phyloP scores from a whole-genome alignment of 2,329 filamentous ascomycete species.

The Zopfia rhizophila region DNA sequence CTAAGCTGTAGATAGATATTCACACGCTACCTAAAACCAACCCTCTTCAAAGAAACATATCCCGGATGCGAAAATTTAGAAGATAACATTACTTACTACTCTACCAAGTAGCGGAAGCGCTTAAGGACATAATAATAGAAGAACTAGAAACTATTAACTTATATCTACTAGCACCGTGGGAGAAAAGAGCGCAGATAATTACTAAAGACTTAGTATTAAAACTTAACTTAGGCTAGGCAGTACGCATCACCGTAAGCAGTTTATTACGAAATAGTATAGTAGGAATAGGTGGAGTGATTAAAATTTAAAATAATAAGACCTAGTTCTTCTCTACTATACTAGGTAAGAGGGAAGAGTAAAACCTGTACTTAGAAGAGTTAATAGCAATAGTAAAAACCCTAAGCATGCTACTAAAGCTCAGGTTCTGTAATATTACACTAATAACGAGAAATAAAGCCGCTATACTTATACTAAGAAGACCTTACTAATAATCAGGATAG shows the following conservation, averaged over 20 bases:
- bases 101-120: conserved; percentile 13
- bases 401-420: conserved; percentile 15
- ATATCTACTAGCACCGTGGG: conserved; percentile 17
- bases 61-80: conserved; percentile 19
- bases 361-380: conserved; percentile 14
- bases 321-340: conserved; percentile 18
- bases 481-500: conserved; percentile 15
- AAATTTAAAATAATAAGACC: conserved; percentile 14
- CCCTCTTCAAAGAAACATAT: conserved; percentile 17
- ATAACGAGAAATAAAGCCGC: conserved; percentile 20
- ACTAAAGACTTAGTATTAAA: conserved; percentile 11
- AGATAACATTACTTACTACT: conserved; percentile 16
- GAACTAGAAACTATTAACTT: conserved; percentile 18
- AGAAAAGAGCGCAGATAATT: conserved; percentile 21
- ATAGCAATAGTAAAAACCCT: conserved; percentile 13
- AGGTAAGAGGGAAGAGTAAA: conserved; percentile 21
- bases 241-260: conserved; percentile 23
- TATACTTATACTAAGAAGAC: conserved; percentile 21
- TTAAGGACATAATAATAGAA: conserved; percentile 21
- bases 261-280: conserved; percentile 17
- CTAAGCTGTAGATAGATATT: conserved; percentile 21
- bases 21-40: conserved; percentile 22
- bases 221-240: conserved; percentile 15
- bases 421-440: conserved; percentile 17
- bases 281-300: conserved; percentile 18